phyloP scores from a whole-genome alignment of 2,329 filamentous ascomycete species.

The Thelonectria blattea region DNA sequence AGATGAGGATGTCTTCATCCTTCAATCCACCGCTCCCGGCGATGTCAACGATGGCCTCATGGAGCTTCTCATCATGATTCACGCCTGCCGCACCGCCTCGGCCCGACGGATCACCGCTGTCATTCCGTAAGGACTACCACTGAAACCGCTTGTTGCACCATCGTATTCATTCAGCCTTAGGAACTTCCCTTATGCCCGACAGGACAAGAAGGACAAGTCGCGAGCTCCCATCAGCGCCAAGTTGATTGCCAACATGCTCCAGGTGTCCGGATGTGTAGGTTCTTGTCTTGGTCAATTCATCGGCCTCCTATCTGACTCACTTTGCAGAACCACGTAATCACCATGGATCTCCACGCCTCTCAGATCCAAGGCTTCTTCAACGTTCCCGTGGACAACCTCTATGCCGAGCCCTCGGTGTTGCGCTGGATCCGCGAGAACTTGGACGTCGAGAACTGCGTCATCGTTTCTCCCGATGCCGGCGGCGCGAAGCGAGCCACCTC shows the following conservation, averaged over 20 bases:
- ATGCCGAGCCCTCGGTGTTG: constrained; percentile 90
- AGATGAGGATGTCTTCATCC: constrained; percentile 98
- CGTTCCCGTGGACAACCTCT: constrained; percentile 76
- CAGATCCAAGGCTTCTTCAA: constrained; percentile 98
- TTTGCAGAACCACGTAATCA: constrained; percentile 68
- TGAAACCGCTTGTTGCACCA: too few species aligned
- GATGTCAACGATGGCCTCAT: constrained; percentile 98
- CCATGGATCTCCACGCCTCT: constrained; percentile 92
- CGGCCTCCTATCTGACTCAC: constrained; percentile 9
- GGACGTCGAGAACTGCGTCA: constrained; percentile 81
- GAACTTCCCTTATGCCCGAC: constrained; percentile 94
- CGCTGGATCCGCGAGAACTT: constrained; percentile 92
- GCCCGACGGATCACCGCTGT: constrained; percentile 94
- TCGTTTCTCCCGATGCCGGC: constrained; percentile 93
- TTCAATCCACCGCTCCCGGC: constrained; percentile 92
- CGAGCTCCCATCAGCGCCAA: constrained; percentile 96
- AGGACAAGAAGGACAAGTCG: constrained; percentile 96
- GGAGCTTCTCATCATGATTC: constrained; percentile 98
- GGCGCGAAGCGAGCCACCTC: constrained; percentile 93
- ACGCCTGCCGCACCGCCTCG: constrained; percentile 74
- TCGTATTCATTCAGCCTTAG: neutral
- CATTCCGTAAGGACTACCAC: constrained; percentile 55
- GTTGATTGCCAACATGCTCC: constrained; percentile 96
- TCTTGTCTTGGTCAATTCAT: neutral
- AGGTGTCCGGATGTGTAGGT: constrained; percentile 80